Evolutionary conservation across 306 rosid species (phyloP).

Genomic region (Alnus glutinosa): DNA sequence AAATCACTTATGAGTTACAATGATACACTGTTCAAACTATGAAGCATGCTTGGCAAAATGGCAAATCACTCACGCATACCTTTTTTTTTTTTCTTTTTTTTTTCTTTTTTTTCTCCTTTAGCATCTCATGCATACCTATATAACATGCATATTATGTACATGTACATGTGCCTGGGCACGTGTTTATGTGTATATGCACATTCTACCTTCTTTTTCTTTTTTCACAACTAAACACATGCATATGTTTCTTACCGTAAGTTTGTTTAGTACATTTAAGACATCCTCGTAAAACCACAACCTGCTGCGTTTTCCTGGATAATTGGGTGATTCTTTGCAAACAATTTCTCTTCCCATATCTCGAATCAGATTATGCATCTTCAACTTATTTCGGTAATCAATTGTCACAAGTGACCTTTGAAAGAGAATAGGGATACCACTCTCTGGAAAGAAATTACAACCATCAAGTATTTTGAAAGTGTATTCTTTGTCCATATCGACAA

Average conservation of each 20-base stretch:
- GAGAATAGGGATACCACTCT: constrained; percentile 29
- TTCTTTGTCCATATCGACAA: constrained; percentile 23
- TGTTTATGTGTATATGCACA: neutral
- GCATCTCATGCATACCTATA: no score
- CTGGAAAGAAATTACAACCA: constrained; percentile 32
- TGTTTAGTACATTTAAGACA: neutral
- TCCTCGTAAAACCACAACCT: constrained; percentile 15
- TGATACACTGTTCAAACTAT: no score
- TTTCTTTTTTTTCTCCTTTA: no score
- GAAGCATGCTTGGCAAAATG: neutral
- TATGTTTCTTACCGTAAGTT: neutral
- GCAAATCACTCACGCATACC: no score
- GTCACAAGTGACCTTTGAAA: constrained; percentile 28
- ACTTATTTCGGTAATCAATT: constrained; percentile 3
- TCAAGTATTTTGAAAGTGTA: constrained; percentile 21
- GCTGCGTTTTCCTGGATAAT: constrained; percentile 23
- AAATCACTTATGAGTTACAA: no score
- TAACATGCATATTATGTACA: no score
- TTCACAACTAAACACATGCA: no score
- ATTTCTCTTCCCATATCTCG: constrained; percentile 48
- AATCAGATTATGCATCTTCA: constrained; percentile 31
- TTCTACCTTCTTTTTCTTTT: no score
- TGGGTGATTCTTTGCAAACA: neutral
- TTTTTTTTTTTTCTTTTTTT: no score
- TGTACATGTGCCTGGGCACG: no score